A percentile compares a stretch with the other conserved stretches of the same genome.
These are phyloP conservation scores for Blakeslea trispora DNA, from an alignment of 371 early-diverging fungal species.

Conservation along the genomic window DNA sequence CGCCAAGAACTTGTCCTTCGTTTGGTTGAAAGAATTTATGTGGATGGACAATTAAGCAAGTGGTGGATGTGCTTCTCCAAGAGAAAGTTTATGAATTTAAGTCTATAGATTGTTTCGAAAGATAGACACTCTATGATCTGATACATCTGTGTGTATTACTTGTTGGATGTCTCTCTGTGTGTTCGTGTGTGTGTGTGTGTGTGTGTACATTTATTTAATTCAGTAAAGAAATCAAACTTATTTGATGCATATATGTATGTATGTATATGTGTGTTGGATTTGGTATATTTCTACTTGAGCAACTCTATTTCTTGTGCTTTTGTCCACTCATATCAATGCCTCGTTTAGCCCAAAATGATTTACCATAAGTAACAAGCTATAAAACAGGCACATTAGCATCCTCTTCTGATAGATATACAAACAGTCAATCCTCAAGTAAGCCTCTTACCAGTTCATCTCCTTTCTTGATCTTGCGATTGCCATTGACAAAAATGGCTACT, in stretches of 20 bases:
- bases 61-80: slow-evolving; percentile 99
- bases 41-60: slow-evolving; percentile 84
- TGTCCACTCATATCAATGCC: slow-evolving; percentile 54
- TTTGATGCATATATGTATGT: too few relatives aligned
- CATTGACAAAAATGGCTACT: slow-evolving; percentile 51
- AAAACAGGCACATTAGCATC: too few relatives aligned
- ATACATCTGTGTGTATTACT: too few relatives aligned
- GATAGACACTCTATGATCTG: too few relatives aligned
- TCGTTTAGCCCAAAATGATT: slow-evolving; percentile 53
- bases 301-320: slow-evolving; percentile 25
- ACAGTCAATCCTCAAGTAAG: too few relatives aligned
- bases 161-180: too few relatives aligned
- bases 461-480: slow-evolving; percentile 49
- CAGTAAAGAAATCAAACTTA: too few relatives aligned
- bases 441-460: slow-evolving; percentile 55
- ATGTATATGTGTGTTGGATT: too few relatives aligned
- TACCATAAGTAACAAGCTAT: slow-evolving; percentile 54
- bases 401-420: too few relatives aligned
- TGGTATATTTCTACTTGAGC: too few relatives aligned
- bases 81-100: slow-evolving; percentile 95
- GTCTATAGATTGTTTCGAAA: slow-evolving; percentile 45
- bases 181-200: too few relatives aligned
- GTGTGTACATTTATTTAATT: background rate
- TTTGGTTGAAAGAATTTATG: slow-evolving; percentile 78
- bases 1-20: slow-evolving; percentile 87